Conservation (phyloP, 352 stramenopile genomes). For the Phytophthora pinifolia region DNA sequence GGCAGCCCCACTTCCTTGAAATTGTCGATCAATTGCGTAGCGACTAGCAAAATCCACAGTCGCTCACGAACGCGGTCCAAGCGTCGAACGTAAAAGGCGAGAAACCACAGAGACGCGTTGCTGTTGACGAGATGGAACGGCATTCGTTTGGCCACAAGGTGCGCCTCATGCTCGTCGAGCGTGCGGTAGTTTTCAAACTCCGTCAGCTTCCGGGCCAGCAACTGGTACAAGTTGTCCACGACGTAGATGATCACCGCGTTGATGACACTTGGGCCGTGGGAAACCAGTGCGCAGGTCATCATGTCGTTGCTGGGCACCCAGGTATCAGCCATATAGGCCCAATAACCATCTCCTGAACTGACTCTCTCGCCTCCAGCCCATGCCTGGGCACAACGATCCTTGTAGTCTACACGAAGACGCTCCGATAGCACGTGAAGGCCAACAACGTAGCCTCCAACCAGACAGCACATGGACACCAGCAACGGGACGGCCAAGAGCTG, state of each 20-base stretch:
- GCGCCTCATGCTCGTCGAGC: constrained; percentile 58
- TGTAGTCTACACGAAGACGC: constrained; percentile 40
- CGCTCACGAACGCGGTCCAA: constrained; percentile 60
- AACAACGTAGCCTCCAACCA: constrained; percentile 58
- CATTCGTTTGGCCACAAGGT: constrained; percentile 75
- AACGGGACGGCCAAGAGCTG: constrained; percentile 55
- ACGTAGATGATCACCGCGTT: constrained; percentile 67
- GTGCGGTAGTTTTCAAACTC: constrained; percentile 78
- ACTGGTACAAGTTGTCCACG: constrained; percentile 68
- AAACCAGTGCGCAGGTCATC: constrained; percentile 38
- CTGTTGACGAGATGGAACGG: constrained; percentile 79
- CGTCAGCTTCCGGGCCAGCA: constrained; percentile 61
- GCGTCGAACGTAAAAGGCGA: constrained; percentile 61
- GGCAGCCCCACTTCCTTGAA: constrained; percentile 69
- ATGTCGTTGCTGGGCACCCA: constrained; percentile 52
- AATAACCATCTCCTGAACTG: constrained; percentile 27
- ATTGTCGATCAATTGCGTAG: constrained; percentile 66
- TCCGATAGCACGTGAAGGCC: constrained; percentile 61
- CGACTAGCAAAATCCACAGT: constrained; percentile 69
- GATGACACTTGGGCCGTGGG: constrained; percentile 59
- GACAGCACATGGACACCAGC: constrained; percentile 56
- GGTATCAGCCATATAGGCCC: constrained; percentile 45
- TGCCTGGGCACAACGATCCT: constrained; percentile 26
- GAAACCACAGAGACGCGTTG: constrained; percentile 71
- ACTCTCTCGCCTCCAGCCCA: constrained; percentile 8